Base-by-base conservation (phyloP, 805 yeast species). In the Sugiyamaella valdiviana region DNA sequence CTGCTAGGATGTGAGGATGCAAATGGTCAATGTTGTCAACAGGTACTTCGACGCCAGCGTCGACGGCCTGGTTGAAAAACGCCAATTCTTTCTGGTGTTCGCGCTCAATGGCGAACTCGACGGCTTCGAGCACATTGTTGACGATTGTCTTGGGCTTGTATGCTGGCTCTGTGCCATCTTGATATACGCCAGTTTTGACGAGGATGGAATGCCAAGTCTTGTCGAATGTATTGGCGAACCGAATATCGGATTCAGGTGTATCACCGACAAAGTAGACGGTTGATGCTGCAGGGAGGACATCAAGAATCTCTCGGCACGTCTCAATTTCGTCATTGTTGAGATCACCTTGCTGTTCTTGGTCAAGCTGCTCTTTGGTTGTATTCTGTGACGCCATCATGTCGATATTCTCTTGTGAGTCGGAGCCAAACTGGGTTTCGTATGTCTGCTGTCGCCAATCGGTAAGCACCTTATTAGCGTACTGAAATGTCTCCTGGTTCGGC, bases 181-280 rank as follows among this genome's bases (percentile, higher is more conserved):
- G 71, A 63, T 79, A 93, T 3, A 93, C 98, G 0, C 99, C 99
- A 0, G 97, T 85, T 53, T 82, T 73, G 20, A 93, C 87, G 39
- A 93, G 74, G 32, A 88, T 77, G 10, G 91, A 81, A 42, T 83
- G 79, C 98, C 98, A 93, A 2, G 96, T 95, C 62, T 82, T 81
- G 44, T 71, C 70, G 95, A 85, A 95, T 24, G 75, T 76, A 57
- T 84, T 83, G 6, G 96, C 99, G 0, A 99, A 99, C 49, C 75
- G 75, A 46, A 93, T 93, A 63, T 93, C 99, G 45, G 89, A 79
- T 24, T 83, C 93, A 3, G 97, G 98, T 64, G 93, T 93, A 67
- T 93, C 99, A 22, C 99, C 99, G 32, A 93, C 87, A 99, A 93
- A 93, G 68, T 75, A 90, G 1, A 93, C 83, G 12, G 40, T 42